Conservation (phyloP, 331 rosid genomes). For the Pyrus hybrid region DNA sequence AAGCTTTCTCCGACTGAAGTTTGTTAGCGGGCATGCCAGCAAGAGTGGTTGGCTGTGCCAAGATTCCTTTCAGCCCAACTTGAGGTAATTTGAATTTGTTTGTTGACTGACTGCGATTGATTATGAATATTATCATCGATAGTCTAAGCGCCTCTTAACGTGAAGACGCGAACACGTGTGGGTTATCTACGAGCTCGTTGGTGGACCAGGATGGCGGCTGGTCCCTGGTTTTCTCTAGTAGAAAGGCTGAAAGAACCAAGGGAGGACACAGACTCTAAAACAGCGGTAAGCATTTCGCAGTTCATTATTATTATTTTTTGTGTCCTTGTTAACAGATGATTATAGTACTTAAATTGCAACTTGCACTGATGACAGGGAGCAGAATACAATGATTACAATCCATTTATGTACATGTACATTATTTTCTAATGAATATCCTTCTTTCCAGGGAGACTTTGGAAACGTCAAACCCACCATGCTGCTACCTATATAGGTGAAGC, state of each 20-base stretch:
- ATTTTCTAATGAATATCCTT: slow-evolving; percentile 6
- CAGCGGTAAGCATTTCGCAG: not conserved
- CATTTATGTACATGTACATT: not conserved
- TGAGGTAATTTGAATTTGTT: slow-evolving; percentile 22
- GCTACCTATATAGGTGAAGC: not conserved
- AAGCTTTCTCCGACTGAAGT: not conserved
- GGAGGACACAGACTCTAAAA: not conserved
- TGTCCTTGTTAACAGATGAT: not conserved
- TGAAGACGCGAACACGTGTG: slow-evolving; percentile 32
- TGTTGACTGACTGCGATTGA: not conserved
- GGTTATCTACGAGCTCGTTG: slow-evolving; percentile 17
- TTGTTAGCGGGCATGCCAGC: slow-evolving; percentile 49
- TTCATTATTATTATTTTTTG: not conserved
- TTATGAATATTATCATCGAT: not conserved
- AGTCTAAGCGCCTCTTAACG: not conserved
- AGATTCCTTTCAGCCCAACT: slow-evolving; percentile 42
- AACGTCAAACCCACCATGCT: not conserved
- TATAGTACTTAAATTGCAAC: not conserved
- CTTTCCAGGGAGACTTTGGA: slow-evolving; percentile 16
- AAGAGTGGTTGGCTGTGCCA: slow-evolving; percentile 13
- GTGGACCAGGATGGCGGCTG: slow-evolving; percentile 14
- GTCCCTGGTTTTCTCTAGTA: slow-evolving; percentile 18
- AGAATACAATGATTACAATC: slow-evolving; percentile 11
- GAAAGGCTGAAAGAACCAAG: not conserved
- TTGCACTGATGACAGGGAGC: slow-evolving; percentile 22